Evolutionary conservation across 2,329 filamentous ascomycete species (phyloP).

Genomic region (Fusarium sp.): DNA sequence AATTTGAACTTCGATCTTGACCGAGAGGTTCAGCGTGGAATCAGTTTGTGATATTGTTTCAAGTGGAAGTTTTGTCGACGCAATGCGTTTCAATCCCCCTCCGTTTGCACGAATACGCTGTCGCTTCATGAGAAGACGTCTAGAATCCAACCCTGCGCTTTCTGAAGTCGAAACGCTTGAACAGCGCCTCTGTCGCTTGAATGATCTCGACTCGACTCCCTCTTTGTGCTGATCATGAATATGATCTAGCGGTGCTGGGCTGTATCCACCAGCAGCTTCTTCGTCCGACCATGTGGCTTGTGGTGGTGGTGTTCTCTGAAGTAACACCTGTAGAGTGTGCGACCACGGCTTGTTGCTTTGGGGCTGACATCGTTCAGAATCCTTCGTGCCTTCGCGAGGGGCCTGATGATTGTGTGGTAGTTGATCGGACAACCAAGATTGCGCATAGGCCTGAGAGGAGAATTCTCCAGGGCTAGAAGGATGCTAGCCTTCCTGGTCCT

Average conservation of each 20-base stretch:
- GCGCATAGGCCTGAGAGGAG: not conserved
- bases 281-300: not conserved
- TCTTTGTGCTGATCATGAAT: not conserved
- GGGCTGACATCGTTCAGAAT: not conserved
- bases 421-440: not conserved
- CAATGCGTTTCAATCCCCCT: conserved; percentile 32
- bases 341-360: conserved; percentile 16
- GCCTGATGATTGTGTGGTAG: not conserved
- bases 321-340: conserved; percentile 27
- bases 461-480: conserved; percentile 10
- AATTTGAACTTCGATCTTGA: conserved; percentile 6
- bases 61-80: conserved; percentile 38
- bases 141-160: conserved; percentile 21
- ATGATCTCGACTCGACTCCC: not conserved
- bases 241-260: not conserved
- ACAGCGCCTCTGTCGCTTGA: conserved; percentile 11
- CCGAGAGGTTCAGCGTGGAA: conserved; percentile 25
- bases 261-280: not conserved
- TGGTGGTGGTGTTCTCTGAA: conserved; percentile 32
- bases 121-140: conserved; percentile 33
- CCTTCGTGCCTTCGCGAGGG: not conserved
- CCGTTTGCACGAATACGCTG: conserved; percentile 23
- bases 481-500: conserved; percentile 36
- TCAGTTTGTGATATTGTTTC: conserved; percentile 37
- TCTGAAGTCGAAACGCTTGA: conserved; percentile 5